A percentile compares a stretch with the other conserved stretches of the same genome.
phyloP scores from a whole-genome alignment of 345 rosid genomes.

The Lumnitzera racemosa region DNA sequence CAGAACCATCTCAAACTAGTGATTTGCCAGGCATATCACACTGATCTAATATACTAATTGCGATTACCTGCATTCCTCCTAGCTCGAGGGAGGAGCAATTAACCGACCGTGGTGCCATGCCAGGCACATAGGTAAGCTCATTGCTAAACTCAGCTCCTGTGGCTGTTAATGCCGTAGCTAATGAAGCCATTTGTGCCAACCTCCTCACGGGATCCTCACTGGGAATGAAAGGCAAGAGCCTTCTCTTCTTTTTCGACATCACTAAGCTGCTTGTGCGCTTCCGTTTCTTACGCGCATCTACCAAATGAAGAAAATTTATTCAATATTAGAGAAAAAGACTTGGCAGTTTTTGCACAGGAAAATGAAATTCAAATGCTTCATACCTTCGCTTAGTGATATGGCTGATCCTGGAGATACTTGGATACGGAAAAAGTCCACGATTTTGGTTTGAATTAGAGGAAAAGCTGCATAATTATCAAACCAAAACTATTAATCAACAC shows the following conservation, averaged over 20 bases:
- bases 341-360: not conserved
- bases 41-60: no score
- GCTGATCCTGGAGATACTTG: constrained; percentile 27
- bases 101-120: constrained; percentile 63
- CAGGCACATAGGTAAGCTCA: constrained; percentile 54
- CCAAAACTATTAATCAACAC: not conserved
- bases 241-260: constrained; percentile 71
- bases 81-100: constrained; percentile 62
- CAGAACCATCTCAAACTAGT: no score
- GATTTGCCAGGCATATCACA: no score
- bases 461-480: constrained; percentile 33
- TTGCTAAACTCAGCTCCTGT: constrained; percentile 55
- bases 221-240: constrained; percentile 59
- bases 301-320: not conserved
- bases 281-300: constrained; percentile 48
- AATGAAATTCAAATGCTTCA: not conserved
- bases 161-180: constrained; percentile 75
- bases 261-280: constrained; percentile 45
- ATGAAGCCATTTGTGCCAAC: constrained; percentile 82
- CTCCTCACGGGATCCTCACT: constrained; percentile 52
- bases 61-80: constrained; percentile 85
- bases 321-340: not conserved
- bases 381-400: constrained; percentile 29
- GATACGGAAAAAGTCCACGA: constrained; percentile 77
- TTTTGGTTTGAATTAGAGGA: constrained; percentile 75